Evolutionary conservation across 192 early-diverging fungal genomes (phyloP).

Genomic region (Rhizophagus clarus): DNA sequence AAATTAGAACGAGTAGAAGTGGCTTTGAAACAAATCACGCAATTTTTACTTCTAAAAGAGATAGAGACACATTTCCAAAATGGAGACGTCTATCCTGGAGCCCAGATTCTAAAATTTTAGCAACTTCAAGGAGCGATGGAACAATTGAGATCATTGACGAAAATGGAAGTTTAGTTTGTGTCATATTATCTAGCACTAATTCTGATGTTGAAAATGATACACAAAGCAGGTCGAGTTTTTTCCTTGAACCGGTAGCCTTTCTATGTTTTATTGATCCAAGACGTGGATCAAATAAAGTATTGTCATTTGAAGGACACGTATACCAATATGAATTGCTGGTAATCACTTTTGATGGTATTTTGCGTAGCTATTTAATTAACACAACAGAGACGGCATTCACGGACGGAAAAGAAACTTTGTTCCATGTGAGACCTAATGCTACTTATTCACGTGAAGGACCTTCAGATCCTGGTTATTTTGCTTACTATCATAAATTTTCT

Average conservation of each 20-base stretch:
- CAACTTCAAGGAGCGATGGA: constrained; percentile 46
- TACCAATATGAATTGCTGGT: constrained; percentile 58
- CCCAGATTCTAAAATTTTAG: constrained; percentile 43
- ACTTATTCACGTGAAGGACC: constrained; percentile 49
- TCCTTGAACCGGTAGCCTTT: constrained; percentile 46
- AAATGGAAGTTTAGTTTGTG: constrained; percentile 39
- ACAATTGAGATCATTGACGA: constrained; percentile 43
- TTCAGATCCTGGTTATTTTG: constrained; percentile 48
- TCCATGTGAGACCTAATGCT: constrained; percentile 24
- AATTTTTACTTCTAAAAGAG: constrained; percentile 36
- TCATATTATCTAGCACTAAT: constrained; percentile 37
- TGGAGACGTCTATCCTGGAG: constrained; percentile 51
- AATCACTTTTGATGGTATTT: constrained; percentile 54
- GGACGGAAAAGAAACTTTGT: constrained; percentile 6
- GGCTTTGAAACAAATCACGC: constrained; percentile 45
- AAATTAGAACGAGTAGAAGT: constrained; percentile 42
- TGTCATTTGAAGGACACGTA: constrained; percentile 42
- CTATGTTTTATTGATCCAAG: constrained; percentile 39
- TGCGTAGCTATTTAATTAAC: constrained; percentile 61
- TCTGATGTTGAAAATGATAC: constrained; percentile 9
- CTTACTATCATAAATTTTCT: constrained; percentile 52
- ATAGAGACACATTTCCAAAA: constrained; percentile 44
- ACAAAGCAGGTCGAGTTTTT: constrained; percentile 33
- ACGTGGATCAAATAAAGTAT: constrained; percentile 9
- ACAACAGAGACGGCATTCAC: constrained; percentile 32